A percentile compares a stretch with the other conserved stretches of the same genome.
phyloP scores from a whole-genome alignment of 2,329 filamentous ascomycete genomes.

The Zymoseptoria crescenta region DNA sequence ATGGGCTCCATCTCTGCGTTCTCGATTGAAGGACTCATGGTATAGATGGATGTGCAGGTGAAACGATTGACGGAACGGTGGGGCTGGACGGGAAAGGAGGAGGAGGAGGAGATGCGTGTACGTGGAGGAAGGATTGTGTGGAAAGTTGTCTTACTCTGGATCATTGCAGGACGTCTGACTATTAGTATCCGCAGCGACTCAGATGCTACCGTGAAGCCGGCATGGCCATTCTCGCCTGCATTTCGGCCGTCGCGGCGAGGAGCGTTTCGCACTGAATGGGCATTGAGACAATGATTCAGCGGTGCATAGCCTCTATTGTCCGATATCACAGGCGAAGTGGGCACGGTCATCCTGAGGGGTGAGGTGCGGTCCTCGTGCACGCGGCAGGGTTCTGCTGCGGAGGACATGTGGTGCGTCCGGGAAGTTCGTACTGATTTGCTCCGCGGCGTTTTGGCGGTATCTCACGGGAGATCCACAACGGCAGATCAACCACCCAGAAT shows the following conservation, averaged over 20 bases:
- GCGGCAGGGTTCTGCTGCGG: background rate
- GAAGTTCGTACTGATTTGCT: background rate
- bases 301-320: background rate
- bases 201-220: background rate
- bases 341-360: background rate
- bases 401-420: background rate
- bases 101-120: background rate
- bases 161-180: background rate
- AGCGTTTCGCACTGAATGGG: background rate
- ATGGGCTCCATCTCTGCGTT: constrained; percentile 3
- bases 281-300: background rate
- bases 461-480: background rate
- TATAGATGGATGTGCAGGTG: background rate
- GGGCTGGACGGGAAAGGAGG: background rate
- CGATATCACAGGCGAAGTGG: background rate
- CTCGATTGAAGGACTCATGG: background rate
- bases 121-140: background rate
- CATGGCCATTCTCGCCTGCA: background rate
- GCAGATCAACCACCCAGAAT: background rate
- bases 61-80: background rate
- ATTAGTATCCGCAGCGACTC: background rate
- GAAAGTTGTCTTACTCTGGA: background rate
- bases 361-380: background rate
- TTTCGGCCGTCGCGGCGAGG: background rate
- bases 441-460: background rate